phyloP scores from a whole-genome alignment of 2,329 filamentous ascomycete species.

The Clonostachys sp. region DNA sequence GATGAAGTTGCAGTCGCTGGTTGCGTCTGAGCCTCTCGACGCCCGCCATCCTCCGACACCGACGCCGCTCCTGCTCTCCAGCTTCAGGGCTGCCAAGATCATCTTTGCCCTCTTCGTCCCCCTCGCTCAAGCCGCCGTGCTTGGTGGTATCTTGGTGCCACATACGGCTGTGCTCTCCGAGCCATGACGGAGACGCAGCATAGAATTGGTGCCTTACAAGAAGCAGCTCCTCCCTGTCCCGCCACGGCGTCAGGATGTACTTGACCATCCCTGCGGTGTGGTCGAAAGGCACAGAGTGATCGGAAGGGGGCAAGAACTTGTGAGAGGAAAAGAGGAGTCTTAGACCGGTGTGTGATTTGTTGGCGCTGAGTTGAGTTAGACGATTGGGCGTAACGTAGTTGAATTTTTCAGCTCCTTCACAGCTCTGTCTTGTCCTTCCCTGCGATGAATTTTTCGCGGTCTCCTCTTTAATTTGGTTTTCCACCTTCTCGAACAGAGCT shows the following conservation, averaged over 20 bases:
- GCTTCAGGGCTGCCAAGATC: neutral
- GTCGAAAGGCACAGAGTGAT: neutral
- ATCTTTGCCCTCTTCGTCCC: slow-evolving; percentile 1
- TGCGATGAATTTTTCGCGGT: no score
- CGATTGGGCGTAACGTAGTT: no score
- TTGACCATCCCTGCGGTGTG: slow-evolving; percentile 51
- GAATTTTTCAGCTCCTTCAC: no score
- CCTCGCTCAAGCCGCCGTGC: neutral
- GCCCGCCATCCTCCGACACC: slow-evolving; percentile 2
- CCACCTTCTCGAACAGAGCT: no score
- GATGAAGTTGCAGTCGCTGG: slow-evolving; percentile 23
- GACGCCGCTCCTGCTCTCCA: slow-evolving; percentile 5
- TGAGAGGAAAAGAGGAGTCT: no score
- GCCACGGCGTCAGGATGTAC: slow-evolving; percentile 73
- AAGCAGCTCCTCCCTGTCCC: slow-evolving; percentile 60
- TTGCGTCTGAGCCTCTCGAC: neutral
- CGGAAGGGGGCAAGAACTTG: neutral
- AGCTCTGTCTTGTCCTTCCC: no score
- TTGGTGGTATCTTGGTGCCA: neutral
- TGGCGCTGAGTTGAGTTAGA: no score
- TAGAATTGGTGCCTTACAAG: slow-evolving; percentile 63
- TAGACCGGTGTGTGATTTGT: no score
- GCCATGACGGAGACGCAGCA: slow-evolving; percentile 7
- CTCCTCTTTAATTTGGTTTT: no score
- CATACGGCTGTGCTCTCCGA: neutral